Conservation (phyloP, 2,329 filamentous ascomycete species). For the Fusarium stilboides region DNA sequence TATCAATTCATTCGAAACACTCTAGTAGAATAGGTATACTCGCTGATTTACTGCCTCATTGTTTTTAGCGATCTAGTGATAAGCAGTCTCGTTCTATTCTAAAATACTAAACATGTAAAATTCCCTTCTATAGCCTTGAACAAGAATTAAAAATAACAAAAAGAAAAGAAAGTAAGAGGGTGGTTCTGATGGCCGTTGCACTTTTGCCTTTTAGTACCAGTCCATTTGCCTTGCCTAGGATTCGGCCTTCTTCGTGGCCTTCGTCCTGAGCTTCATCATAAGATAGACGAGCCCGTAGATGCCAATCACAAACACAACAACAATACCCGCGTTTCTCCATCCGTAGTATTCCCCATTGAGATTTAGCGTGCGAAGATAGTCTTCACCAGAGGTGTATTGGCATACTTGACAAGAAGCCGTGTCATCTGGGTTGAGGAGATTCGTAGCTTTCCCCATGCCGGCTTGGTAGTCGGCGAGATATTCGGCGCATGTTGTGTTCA, state of each 20-base stretch:
- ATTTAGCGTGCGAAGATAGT: conserved; percentile 73
- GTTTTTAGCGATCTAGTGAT: no score
- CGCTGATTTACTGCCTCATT: no score
- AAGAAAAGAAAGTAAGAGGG: no score
- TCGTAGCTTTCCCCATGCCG: conserved; percentile 54
- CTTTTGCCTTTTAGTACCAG: no score
- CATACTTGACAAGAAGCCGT: conserved; percentile 72
- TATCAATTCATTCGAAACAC: no score
- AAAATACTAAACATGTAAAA: no score
- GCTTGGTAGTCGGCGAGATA: conserved; percentile 69
- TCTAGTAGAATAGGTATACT: no score
- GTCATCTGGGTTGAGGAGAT: conserved; percentile 73
- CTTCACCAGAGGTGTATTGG: conserved; percentile 69
- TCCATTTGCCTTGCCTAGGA: conserved; percentile 2
- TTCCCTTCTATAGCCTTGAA: no score
- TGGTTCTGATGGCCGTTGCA: no score
- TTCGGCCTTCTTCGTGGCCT: conserved; percentile 63
- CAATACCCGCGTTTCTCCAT: conserved; percentile 76
- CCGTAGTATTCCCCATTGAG: conserved; percentile 73
- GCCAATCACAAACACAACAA: conserved; percentile 68
- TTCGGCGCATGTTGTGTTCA: conserved; percentile 67
- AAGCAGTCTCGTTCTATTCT: no score
- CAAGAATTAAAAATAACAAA: no score
- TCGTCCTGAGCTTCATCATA: conserved; percentile 65
- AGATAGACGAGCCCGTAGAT: conserved; percentile 65